Conservation (phyloP, 2,329 filamentous ascomycete genomes). For the Fusarium coffeatum region DNA sequence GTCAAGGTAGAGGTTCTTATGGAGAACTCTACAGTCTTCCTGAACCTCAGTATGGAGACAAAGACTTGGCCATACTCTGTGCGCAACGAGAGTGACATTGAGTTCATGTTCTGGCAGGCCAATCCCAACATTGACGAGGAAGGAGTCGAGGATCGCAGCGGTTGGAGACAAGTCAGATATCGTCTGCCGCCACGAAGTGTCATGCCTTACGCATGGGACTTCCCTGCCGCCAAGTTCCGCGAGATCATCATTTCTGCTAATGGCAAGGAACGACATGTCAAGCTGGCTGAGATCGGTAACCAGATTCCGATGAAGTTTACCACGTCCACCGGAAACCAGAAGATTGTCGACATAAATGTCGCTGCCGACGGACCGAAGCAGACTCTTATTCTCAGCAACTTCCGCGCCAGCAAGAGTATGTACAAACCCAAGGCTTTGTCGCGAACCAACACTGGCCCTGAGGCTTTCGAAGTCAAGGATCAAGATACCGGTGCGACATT, state of each 20-base stretch:
- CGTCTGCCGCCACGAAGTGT: conserved; percentile 93
- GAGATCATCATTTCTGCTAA: conserved; percentile 78
- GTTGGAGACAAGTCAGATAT: conserved; percentile 93
- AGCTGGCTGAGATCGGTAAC: conserved; percentile 95
- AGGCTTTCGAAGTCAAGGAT: conserved; percentile 90
- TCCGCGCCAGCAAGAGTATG: conserved; percentile 90
- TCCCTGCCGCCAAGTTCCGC: conserved; percentile 95
- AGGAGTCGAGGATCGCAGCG: conserved; percentile 82
- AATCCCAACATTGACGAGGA: conserved; percentile 95
- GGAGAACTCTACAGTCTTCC: conserved; percentile 92
- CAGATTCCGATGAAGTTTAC: conserved; percentile 93
- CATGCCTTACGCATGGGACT: conserved; percentile 99
- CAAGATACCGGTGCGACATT: conserved; percentile 89
- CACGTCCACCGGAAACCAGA: conserved; percentile 73
- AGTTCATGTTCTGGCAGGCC: conserved; percentile 96
- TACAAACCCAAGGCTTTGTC: conserved; percentile 73
- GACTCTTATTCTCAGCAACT: conserved; percentile 93
- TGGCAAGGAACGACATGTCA: conserved; percentile 81
- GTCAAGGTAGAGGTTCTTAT: conserved; percentile 90
- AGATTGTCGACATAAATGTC: conserved; percentile 97
- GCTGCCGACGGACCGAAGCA: conserved; percentile 95
- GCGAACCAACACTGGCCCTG: conserved; percentile 61
- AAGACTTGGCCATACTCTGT: conserved; percentile 99
- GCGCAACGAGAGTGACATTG: conserved; percentile 96
- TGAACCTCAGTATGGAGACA: conserved; percentile 88